A percentile compares a stretch with the other conserved stretches of the same genome.
These are phyloP conservation scores for Tillandsia fasciculata DNA, from an alignment of 176 grass and related monocot species.

Conservation along the genomic window DNA sequence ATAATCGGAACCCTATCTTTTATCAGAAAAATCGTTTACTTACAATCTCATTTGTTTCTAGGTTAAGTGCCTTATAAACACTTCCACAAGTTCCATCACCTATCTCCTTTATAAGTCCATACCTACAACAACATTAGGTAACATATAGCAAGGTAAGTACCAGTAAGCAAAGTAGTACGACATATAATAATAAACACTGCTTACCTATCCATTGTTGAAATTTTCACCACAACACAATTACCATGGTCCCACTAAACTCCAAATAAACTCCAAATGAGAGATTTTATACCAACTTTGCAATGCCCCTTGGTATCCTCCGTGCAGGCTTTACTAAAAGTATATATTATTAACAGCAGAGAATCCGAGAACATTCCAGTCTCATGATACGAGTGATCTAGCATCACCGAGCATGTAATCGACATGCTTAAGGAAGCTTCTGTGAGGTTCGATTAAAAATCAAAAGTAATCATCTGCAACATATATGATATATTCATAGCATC, in stretches of 20 bases:
- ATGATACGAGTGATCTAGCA: constrained; percentile 34
- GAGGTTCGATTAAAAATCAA: constrained; percentile 16
- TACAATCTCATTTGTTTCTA: constrained; percentile 82
- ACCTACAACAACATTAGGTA: constrained; percentile 37
- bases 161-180: background rate
- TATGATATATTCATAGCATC: background rate
- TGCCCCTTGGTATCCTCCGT: constrained; percentile 9
- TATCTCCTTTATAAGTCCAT: constrained; percentile 67
- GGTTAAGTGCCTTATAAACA: constrained; percentile 70
- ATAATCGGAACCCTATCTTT: background rate
- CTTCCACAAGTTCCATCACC: constrained; percentile 89
- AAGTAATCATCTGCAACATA: constrained; percentile 1
- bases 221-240: constrained; percentile 15
- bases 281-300: constrained; percentile 18
- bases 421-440: constrained; percentile 38
- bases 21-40: constrained; percentile 8
- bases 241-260: constrained; percentile 29
- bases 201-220: constrained; percentile 47
- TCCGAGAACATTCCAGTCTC: constrained; percentile 22
- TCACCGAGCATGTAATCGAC: constrained; percentile 29
- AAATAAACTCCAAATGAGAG: constrained; percentile 12
- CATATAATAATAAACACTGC: background rate
- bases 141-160: background rate
- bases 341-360: constrained; percentile 40
- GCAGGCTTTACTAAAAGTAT: constrained; percentile 9